Percentiles rank a stretch among this genome's conserved stretches.
Evolutionary conservation across 2,329 filamentous ascomycete species (phyloP).

Genomic region (Aspergillus sp.): DNA sequence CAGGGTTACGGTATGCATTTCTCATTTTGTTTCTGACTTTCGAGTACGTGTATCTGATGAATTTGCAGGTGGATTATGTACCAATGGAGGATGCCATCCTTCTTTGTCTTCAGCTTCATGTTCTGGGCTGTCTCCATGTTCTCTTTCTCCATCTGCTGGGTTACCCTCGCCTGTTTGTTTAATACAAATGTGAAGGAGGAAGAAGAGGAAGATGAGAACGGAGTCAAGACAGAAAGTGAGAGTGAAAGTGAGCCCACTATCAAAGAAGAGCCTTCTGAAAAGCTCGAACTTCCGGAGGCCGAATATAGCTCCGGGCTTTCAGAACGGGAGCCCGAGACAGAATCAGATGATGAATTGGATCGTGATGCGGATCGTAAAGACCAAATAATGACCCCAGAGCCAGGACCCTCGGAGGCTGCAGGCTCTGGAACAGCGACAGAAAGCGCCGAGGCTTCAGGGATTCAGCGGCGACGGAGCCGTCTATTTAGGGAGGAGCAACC

Average conservation of each 20-base stretch:
- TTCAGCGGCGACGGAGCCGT: conserved; percentile 36
- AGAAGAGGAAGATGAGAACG: conserved; percentile 1
- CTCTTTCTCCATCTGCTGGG: conserved; percentile 67
- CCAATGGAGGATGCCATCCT: conserved; percentile 70
- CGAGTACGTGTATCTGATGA: conserved; percentile 17
- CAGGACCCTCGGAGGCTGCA: conserved; percentile 42
- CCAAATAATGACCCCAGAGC: background rate
- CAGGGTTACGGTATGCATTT: conserved; percentile 60
- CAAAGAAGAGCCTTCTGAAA: conserved; percentile 22
- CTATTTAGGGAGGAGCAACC: conserved; percentile 17
- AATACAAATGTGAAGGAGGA: conserved; percentile 19
- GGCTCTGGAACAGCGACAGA: conserved; percentile 57
- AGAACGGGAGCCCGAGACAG: conserved; percentile 21
- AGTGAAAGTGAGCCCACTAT: conserved; percentile 17
- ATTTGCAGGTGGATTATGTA: conserved; percentile 75
- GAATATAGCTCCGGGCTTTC: conserved; percentile 1
- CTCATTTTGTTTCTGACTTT: background rate
- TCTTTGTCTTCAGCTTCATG: conserved; percentile 63
- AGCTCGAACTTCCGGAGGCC: conserved; percentile 1
- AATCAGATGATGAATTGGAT: conserved; percentile 9
- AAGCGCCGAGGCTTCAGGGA: conserved; percentile 26
- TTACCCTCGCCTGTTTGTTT: conserved; percentile 50
- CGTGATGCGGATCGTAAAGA: background rate
- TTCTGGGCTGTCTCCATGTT: conserved; percentile 79
- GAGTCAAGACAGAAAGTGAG: conserved; percentile 17